Conservation (phyloP, 371 early-diverging fungal genomes). For the Massospora cicadina region DNA sequence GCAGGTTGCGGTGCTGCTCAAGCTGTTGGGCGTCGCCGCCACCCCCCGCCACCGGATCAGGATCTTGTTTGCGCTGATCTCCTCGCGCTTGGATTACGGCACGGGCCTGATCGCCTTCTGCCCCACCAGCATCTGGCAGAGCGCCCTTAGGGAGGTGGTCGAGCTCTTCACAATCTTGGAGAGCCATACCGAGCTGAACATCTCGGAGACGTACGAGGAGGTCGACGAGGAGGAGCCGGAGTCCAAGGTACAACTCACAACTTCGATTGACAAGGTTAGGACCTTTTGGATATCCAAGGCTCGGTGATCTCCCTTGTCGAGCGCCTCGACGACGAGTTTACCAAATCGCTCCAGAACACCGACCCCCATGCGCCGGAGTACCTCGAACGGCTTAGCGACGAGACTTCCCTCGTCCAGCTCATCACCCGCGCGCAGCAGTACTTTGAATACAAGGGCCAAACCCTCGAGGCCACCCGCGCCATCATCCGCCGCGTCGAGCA, state of each 20-base stretch:
- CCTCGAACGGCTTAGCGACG: conserved; percentile 82
- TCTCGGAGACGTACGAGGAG: conserved; percentile 45
- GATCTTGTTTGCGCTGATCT: conserved; percentile 71
- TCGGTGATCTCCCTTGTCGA: conserved; percentile 78
- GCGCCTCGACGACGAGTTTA: conserved; percentile 93
- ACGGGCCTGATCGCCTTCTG: conserved; percentile 44
- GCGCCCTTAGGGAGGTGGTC: conserved; percentile 49
- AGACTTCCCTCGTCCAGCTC: conserved; percentile 65
- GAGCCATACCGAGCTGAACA: conserved; percentile 30
- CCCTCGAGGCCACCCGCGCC: conserved; percentile 42
- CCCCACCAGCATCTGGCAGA: conserved; percentile 64
- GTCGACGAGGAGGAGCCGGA: conserved; percentile 36
- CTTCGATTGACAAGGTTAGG: conserved; percentile 14
- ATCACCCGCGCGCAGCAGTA: conserved; percentile 77
- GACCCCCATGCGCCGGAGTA: conserved; percentile 95
- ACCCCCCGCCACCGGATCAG: conserved; percentile 68
- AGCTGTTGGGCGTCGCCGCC: conserved; percentile 39
- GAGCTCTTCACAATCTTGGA: conserved; percentile 55
- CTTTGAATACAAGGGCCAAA: conserved; percentile 38
- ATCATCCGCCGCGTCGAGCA: conserved; percentile 84
- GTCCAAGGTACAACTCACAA: conserved; percentile 14
- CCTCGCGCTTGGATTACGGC: conserved; percentile 78
- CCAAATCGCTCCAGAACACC: conserved; percentile 78
- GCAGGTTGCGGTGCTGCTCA: conserved; percentile 47
- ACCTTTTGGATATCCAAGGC: conserved; percentile 48